phyloP scores from a whole-genome alignment of 306 rosid species.

The Malus fusca region DNA sequence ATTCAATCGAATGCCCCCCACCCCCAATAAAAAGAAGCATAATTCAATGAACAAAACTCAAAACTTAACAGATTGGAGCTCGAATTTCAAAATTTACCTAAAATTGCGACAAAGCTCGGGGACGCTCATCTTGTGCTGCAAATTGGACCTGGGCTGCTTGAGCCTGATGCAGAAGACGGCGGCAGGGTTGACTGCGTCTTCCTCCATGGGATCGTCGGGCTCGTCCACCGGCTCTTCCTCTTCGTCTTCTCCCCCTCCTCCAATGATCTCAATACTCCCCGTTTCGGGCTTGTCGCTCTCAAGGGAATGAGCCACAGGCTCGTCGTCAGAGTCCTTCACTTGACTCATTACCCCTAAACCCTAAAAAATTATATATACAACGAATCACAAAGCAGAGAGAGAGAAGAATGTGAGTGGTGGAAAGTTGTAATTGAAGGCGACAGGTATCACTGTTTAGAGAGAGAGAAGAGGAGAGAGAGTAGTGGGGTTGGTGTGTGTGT shows the following conservation, averaged over 20 bases:
- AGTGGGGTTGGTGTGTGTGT: conserved; percentile 32
- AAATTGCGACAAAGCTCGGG: conserved; percentile 94
- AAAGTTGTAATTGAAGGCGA: conserved; percentile 98
- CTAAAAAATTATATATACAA: conserved; percentile 43
- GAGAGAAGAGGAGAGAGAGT: conserved; percentile 18
- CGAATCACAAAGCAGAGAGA: conserved; percentile 11
- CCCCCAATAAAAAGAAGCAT: not conserved
- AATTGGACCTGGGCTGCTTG: conserved; percentile 60
- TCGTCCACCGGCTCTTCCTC: conserved; percentile 35
- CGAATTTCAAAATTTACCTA: conserved; percentile 37
- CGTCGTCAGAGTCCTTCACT: conserved; percentile 54
- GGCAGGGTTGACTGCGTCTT: conserved; percentile 51
- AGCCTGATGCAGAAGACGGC: conserved; percentile 73
- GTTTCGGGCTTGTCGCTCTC: conserved; percentile 41
- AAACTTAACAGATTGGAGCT: conserved; percentile 3
- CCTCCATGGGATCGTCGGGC: conserved; percentile 59
- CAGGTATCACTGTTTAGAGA: conserved; percentile 60
- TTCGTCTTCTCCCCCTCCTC: not conserved
- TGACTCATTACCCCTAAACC: conserved; percentile 57
- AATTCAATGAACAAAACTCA: not conserved
- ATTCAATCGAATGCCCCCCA: not conserved
- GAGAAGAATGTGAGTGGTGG: conserved; percentile 47
- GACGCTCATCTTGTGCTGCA: conserved; percentile 78
- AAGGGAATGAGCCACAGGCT: conserved; percentile 43
- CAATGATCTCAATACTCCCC: not conserved